Percentiles rank a stretch among this genome's conserved stretches.
Conservation (phyloP, 1,284 basidiomycete genomes). For the Apiotrichum veenhuisii region DNA sequence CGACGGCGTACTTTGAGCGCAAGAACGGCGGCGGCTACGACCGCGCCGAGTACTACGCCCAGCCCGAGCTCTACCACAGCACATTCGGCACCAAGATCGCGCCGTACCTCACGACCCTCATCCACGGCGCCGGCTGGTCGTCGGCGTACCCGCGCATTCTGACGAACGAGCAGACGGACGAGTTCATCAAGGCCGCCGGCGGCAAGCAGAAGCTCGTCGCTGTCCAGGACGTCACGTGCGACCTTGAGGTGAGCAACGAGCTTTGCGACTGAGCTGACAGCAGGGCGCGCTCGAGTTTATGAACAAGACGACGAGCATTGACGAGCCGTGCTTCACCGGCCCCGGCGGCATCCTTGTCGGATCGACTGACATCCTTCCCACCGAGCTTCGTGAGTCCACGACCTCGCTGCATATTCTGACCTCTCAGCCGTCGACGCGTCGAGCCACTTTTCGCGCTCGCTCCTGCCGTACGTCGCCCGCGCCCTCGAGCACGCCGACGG, state of each 20-base stretch:
- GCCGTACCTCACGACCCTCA: constrained; percentile 73
- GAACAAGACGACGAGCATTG: constrained; percentile 65
- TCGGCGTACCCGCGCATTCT: constrained; percentile 72
- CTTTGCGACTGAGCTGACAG: constrained; percentile 3
- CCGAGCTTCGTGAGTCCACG: constrained; percentile 60
- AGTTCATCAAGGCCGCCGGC: constrained; percentile 55
- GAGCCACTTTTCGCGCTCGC: constrained; percentile 63
- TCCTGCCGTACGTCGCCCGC: constrained; percentile 63
- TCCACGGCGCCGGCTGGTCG: constrained; percentile 83
- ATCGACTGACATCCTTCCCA: constrained; percentile 82
- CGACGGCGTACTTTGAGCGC: constrained; percentile 64
- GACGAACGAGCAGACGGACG: constrained; percentile 61
- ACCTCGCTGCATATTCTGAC: not conserved
- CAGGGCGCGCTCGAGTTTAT: constrained; percentile 83
- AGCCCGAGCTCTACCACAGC: constrained; percentile 64
- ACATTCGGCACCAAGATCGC: constrained; percentile 71
- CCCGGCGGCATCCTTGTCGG: constrained; percentile 64
- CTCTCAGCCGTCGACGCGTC: constrained; percentile 63
- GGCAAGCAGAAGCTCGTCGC: constrained; percentile 54
- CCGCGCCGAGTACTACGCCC: constrained; percentile 65
- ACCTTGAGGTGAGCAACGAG: constrained; percentile 59
- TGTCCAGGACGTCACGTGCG: constrained; percentile 81
- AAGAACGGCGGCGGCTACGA: constrained; percentile 59
- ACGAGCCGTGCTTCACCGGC: constrained; percentile 64
- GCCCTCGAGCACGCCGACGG: constrained; percentile 46